Evolutionary conservation across 2,329 filamentous ascomycete species (phyloP), one percentile per base, ranked within the genome.

Genomic region (Fusarium sp.): DNA sequence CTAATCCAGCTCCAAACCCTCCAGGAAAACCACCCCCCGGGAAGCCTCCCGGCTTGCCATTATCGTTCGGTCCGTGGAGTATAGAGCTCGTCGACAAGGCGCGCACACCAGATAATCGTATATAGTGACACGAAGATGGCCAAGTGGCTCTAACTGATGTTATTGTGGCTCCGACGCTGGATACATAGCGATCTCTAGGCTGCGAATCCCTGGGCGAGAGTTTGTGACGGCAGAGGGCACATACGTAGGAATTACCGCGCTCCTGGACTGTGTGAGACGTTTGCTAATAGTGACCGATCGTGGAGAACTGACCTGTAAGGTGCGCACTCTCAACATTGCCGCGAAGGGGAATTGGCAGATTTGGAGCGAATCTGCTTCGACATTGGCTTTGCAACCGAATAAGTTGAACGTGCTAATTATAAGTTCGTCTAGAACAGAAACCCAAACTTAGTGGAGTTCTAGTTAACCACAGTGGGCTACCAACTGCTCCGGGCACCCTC

Each of bases 261-360:
- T 81, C 79, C 83, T 85, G 59, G 44, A 63, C 12, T 51, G 48
- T 58, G 61, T 71, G 50, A 73, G 72, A 42, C 42, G 54, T 54
- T 63, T 61, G 42, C 15, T 36, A 39, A 22, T 14, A 53, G 15
- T 28, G 36, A 32, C 15, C n/a, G 9, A 28, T 38, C 41, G 38
- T 32, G 17, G 47, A 56, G 48, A 35, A 66, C 80, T 68, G 72
- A 85, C 85, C 81, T 82, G 82, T 77, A 81, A 83, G 76, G 80
- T 69, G 71, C 81, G 81, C 74, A 81, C 81, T 80, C 84, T 84
- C 69, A 87, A 83, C 85, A 87, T 87, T 72, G 75, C 81, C 76
- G 74, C 69, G 64, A 66, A 53, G 57, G 74, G 68, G 59, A 54
- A 69, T 75, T 76, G 69, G 44, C 63, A 70, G 66, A 70, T 64